phyloP scores from a whole-genome alignment of 805 yeast species.

The Saturnispora halmiae region DNA sequence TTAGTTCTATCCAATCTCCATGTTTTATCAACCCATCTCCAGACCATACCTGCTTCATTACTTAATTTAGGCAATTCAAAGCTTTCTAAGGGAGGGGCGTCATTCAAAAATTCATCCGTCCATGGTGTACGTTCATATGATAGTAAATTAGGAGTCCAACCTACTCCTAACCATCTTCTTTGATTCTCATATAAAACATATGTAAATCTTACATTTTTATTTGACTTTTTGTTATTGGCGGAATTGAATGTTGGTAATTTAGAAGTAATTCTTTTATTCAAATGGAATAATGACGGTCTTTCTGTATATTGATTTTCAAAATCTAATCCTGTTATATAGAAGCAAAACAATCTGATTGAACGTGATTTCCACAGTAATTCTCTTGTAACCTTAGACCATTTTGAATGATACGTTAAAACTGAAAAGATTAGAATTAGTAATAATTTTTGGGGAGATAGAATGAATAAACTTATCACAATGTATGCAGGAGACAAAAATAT shows the following conservation, averaged over 20 bases:
- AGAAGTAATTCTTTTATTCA: constrained; percentile 36
- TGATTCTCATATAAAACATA: constrained; percentile 91
- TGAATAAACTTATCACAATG: constrained; percentile 54
- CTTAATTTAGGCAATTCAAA: constrained; percentile 74
- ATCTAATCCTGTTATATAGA: constrained; percentile 83
- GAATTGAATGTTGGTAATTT: constrained; percentile 9
- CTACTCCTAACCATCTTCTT: constrained; percentile 94
- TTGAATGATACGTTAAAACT: constrained; percentile 75
- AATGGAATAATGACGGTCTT: constrained; percentile 37
- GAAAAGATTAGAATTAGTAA: constrained; percentile 51
- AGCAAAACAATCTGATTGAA: constrained; percentile 57
- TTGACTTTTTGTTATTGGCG: constrained; percentile 12
- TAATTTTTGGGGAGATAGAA: constrained; percentile 63
- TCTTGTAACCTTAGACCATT: constrained; percentile 76
- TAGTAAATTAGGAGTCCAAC: constrained; percentile 90
- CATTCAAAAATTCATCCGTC: constrained; percentile 94
- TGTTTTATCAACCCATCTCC: constrained; percentile 93
- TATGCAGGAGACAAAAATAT: constrained; percentile 81
- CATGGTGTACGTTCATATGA: constrained; percentile 93
- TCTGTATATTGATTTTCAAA: constrained; percentile 34
- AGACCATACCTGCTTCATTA: constrained; percentile 46
- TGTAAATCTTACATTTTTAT: constrained; percentile 62
- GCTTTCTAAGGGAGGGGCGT: constrained; percentile 63
- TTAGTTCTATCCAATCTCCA: constrained; percentile 89
- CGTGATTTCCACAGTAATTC: constrained; percentile 78